These are phyloP conservation scores for Kodamaea kaohsiungensis DNA, from an alignment of 805 yeast species.

Conservation along the genomic window DNA sequence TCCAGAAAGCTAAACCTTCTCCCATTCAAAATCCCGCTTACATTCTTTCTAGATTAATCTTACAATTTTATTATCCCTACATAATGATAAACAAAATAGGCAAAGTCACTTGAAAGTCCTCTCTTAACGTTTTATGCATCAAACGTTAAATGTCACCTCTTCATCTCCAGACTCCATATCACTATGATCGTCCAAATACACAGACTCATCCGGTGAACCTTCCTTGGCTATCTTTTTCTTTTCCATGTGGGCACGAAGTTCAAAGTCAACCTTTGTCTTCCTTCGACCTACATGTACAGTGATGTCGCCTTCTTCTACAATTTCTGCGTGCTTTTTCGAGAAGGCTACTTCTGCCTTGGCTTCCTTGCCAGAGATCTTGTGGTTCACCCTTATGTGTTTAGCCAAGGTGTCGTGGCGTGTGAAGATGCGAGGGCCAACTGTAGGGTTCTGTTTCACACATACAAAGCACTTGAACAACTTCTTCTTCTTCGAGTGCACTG, in stretches of 20 bases:
- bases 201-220: conserved; percentile 13
- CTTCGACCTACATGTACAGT: conserved; percentile 48
- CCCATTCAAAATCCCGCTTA: too few species aligned
- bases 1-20: too few species aligned
- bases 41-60: not conserved
- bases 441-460: conserved; percentile 71
- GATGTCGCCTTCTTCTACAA: conserved; percentile 49
- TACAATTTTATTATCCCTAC: not conserved
- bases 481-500: conserved; percentile 88
- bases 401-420: conserved; percentile 93
- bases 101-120: not conserved
- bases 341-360: conserved; percentile 49
- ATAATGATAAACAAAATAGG: not conserved
- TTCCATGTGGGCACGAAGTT: conserved; percentile 47
- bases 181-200: conserved; percentile 12
- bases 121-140: not conserved
- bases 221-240: conserved; percentile 25
- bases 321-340: conserved; percentile 47
- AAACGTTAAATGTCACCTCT: conserved; percentile 13
- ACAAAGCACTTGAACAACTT: conserved; percentile 83
- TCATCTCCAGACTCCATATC: conserved; percentile 19
- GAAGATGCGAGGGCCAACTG: conserved; percentile 69
- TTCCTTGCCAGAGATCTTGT: conserved; percentile 46
- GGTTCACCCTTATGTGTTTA: conserved; percentile 68
- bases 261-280: conserved; percentile 48